These are phyloP conservation scores for Chrysanthemum makinoi DNA, from an alignment of 129 eudicot genomes.

Conservation along the genomic window DNA sequence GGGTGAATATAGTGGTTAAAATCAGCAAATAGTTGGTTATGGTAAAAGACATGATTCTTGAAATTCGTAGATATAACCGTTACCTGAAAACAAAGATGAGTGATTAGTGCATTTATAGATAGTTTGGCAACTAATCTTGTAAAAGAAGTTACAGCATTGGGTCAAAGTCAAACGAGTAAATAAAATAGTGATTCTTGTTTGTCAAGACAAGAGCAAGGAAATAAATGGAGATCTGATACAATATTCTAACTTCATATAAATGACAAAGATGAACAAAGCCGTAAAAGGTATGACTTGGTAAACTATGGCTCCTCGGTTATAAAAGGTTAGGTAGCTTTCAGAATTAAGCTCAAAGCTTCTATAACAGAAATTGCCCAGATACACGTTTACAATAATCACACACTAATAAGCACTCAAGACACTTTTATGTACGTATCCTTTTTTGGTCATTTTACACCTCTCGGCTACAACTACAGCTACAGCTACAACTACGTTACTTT, in stretches of 20 bases:
- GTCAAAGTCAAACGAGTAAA: neutral
- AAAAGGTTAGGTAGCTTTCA: neutral
- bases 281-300: neutral
- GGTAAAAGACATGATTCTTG: constrained; percentile 32
- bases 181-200: constrained; percentile 17
- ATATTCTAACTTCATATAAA: neutral
- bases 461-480: no score
- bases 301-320: neutral
- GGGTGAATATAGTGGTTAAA: constrained; percentile 21
- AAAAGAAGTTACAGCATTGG: constrained; percentile 19
- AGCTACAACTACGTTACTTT: no score
- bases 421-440: no score
- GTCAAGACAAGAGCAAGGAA: constrained; percentile 9
- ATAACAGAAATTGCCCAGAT: no score
- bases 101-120: constrained; percentile 4
- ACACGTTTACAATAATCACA: no score
- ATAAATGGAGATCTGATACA: neutral
- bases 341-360: no score
- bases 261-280: neutral
- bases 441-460: no score
- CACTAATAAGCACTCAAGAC: no score
- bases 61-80: neutral
- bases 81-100: constrained; percentile 27
- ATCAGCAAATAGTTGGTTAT: constrained; percentile 28
- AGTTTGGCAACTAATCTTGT: constrained; percentile 14